These are phyloP conservation scores for Komagataella phaffii DNA, from an alignment of 805 yeast genomes.

Conservation along the genomic window DNA sequence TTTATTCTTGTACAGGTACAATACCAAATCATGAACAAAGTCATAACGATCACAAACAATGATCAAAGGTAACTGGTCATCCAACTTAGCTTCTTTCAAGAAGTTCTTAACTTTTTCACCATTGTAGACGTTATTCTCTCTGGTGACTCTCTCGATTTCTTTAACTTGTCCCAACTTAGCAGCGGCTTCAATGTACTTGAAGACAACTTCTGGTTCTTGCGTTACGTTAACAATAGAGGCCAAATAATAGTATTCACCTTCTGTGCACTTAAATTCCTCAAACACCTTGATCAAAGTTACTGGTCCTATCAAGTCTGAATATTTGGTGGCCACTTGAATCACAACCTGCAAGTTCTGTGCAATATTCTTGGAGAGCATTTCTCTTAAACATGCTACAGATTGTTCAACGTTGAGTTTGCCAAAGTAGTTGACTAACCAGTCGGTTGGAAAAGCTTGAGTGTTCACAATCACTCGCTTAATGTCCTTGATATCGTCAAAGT, in stretches of 20 bases:
- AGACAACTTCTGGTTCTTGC: conserved; percentile 89
- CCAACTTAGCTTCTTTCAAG: conserved; percentile 84
- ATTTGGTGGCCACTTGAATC: conserved; percentile 93
- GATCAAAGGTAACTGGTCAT: conserved; percentile 92
- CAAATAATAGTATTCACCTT: conserved; percentile 89
- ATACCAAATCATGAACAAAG: conserved; percentile 85
- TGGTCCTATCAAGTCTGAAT: conserved; percentile 87
- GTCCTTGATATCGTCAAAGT: conserved; percentile 87
- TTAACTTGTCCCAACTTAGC: conserved; percentile 79
- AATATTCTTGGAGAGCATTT: conserved; percentile 66
- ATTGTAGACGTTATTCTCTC: conserved; percentile 87
- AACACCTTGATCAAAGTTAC: conserved; percentile 74
- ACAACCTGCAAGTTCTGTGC: conserved; percentile 86
- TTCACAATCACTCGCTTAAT: conserved; percentile 91
- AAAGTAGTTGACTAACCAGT: conserved; percentile 87
- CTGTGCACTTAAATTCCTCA: conserved; percentile 85
- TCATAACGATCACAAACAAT: conserved; percentile 90
- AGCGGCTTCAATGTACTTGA: conserved; percentile 92
- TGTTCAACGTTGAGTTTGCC: conserved; percentile 94
- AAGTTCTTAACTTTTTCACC: conserved; percentile 97
- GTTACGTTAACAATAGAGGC: conserved; percentile 88
- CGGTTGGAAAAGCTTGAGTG: conserved; percentile 73
- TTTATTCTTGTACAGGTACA: conserved; percentile 90
- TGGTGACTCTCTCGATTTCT: conserved; percentile 92
- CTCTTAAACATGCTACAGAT: conserved; percentile 74